A percentile compares a stretch with the other conserved stretches of the same genome.
phyloP scores from a whole-genome alignment of 2,329 filamentous ascomycete genomes.

The Epichloe uncinata region DNA sequence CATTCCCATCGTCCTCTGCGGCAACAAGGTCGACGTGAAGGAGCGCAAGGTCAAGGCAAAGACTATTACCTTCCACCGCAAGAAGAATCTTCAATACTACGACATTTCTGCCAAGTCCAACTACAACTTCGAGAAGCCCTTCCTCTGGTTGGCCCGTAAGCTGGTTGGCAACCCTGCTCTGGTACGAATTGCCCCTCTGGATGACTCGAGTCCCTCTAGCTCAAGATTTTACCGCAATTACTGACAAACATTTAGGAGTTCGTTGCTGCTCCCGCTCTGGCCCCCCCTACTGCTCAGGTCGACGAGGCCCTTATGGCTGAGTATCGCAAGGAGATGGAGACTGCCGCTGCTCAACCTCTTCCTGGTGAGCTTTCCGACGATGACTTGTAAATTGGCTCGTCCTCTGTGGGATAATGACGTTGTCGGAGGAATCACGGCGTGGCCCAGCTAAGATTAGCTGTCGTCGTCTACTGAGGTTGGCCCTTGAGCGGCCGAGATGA shows the following conservation, averaged over 20 bases:
- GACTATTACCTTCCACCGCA: constrained; percentile 99
- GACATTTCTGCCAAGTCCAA: constrained; percentile 99
- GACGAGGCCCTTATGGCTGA: constrained; percentile 68
- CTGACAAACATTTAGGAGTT: constrained; percentile 57
- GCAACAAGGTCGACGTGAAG: constrained; percentile 99
- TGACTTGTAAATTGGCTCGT: constrained; percentile 37
- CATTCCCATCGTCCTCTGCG: constrained; percentile 94
- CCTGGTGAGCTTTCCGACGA: constrained; percentile 87
- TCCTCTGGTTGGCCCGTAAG: constrained; percentile 98
- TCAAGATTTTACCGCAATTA: constrained; percentile 1
- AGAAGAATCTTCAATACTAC: constrained; percentile 99
- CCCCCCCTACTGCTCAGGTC: constrained; percentile 82
- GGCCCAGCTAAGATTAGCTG: constrained; percentile 11
- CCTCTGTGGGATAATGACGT: constrained; percentile 4
- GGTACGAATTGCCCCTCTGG: constrained; percentile 6
- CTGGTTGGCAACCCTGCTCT: constrained; percentile 73
- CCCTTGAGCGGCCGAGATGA: constrained; percentile 21
- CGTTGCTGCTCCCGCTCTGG: constrained; percentile 86
- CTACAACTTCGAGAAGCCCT: constrained; percentile 99
- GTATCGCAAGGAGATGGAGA: constrained; percentile 82
- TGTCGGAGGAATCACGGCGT: constrained; percentile 13
- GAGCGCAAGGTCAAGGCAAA: constrained; percentile 99
- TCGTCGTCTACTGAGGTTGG: constrained; percentile 12
- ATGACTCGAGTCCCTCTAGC: neutral
- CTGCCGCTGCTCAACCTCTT: constrained; percentile 69